phyloP scores from a whole-genome alignment of 2,329 filamentous ascomycete genomes.

The Aaosphaeria arxii region DNA sequence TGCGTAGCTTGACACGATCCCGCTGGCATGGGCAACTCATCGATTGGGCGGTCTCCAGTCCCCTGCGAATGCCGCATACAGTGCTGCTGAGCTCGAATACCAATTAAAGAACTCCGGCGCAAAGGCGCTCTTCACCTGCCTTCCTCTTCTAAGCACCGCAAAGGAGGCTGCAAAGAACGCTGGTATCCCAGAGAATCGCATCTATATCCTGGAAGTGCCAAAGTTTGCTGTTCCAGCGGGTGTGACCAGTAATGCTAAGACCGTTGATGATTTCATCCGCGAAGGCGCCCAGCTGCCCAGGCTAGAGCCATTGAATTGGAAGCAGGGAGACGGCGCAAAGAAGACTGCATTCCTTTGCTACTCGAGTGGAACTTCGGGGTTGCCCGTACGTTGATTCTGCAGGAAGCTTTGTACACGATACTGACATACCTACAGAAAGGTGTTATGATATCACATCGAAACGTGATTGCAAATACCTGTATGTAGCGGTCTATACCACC shows the following conservation, averaged over 20 bases:
- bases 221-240: constrained; percentile 50
- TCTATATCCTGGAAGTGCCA: constrained; percentile 69
- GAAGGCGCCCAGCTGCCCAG: constrained; percentile 56
- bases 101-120: constrained; percentile 69
- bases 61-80: constrained; percentile 74
- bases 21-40: constrained; percentile 71
- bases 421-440: constrained; percentile 60
- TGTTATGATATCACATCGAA: constrained; percentile 77
- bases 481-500: constrained; percentile 2
- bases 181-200: constrained; percentile 60
- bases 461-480: constrained; percentile 71
- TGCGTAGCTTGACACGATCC: constrained; percentile 67
- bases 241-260: constrained; percentile 54
- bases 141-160: constrained; percentile 62
- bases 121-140: constrained; percentile 69
- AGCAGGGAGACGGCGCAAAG: constrained; percentile 62
- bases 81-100: constrained; percentile 65
- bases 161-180: constrained; percentile 62
- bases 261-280: constrained; percentile 63
- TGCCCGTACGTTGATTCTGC: constrained; percentile 56
- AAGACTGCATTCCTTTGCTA: constrained; percentile 77
- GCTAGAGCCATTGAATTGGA: constrained; percentile 58
- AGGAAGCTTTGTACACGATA: not conserved
- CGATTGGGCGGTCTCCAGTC: constrained; percentile 70
- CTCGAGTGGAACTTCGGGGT: constrained; percentile 74